Evolutionary conservation across 139 green algal genomes (phyloP), one percentile per base, ranked within the genome.

Genomic region (Auxenochlorella protothecoides): DNA sequence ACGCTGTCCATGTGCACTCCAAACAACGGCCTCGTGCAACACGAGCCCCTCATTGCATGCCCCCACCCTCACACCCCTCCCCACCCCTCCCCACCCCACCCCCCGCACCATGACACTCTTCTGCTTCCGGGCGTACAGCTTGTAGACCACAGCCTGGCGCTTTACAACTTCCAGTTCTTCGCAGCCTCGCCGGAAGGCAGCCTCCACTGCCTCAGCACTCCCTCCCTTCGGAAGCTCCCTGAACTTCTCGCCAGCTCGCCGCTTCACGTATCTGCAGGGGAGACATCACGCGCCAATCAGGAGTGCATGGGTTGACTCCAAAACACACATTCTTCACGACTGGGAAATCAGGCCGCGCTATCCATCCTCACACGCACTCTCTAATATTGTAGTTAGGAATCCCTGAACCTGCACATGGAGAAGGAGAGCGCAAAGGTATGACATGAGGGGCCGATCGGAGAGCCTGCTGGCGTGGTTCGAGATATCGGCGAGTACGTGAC

Each of bases 301-400:
- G 27, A 44, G 27, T 44, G 27, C 27, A 44, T 44, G 27, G 27
- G 27, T 44, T 44, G 27, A 44, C 27, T 44, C 27, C 27, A 44
- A 44, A 44, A 44, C 27, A 44, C 27, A 44, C 27, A 44, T 44
- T 44, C 27, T 44, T 44, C 27, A 44, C 27, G 27, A 44, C 27
- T 44, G 27, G 27, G 27, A 44, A 44, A 44, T 44, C 27, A 44
- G 27, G 27, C 27, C 27, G 27, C 27, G 27, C 27, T 44, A 44
- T 44, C 27, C 27, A 44, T 44, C 27, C 27, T 44, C 27, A 44
- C 27, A 44, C 27, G 27, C 68, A 92, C 85, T 92, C 85, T 68
- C 84, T 76, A 9, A 92, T 76, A 72, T 92, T 92, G 78, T 92
- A 92, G 74, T 87, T 89, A 4, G 85, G 83, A 56, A 87, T 89